Evolutionary conservation across 257 asterid genomes (phyloP), one percentile per base, ranked within the genome.

Genomic region (Striga asiatica): DNA sequence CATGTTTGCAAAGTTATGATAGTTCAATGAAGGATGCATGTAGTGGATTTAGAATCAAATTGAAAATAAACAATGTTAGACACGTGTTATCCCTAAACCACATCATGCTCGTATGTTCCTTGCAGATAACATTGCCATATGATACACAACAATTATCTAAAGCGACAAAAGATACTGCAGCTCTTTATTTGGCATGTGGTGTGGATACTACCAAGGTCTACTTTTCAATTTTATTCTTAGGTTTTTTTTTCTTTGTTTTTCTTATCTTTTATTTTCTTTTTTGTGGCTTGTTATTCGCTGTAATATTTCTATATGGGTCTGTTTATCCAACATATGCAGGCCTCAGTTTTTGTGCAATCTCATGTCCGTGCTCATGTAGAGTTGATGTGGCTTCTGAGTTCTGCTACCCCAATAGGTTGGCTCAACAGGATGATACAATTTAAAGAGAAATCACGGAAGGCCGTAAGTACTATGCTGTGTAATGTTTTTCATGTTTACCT

Each of bases 281-380:
- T 47, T 48, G 29, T 51, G 14, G 23, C 41, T 35, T 16, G 23
- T 28, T 46, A 46, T 27, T 60, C 32, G 2, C 51, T 29, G 46
- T 16, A 17, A 57, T 27, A 60, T 67, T 13, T 45, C 14, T 47
- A 23, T 31, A 32, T 50, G 22, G 59, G 34, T 37, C 60, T 68
- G 46, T 64, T 10, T 59, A 56, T 61, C 71, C 63, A 66, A 34
- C 67, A 24, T 69, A 50, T 62, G 6, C 76, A 92, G 97, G 95
- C 97, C 57, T 88, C 95, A 64, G 95, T 92, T 47, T 92, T 92
- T 74, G 95, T 92, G 81, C 97, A 92, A 84, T 88, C 97, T 58
- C 98, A 92, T 68, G 95, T 92, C 21, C 83, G 80, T 65, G 98
- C 97, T 67, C 97, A 82, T 71, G 88, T 81, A 34, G 97, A 92